These are phyloP conservation scores for Casuarina glauca DNA, from an alignment of 306 rosid genomes.

Conservation along the genomic window DNA sequence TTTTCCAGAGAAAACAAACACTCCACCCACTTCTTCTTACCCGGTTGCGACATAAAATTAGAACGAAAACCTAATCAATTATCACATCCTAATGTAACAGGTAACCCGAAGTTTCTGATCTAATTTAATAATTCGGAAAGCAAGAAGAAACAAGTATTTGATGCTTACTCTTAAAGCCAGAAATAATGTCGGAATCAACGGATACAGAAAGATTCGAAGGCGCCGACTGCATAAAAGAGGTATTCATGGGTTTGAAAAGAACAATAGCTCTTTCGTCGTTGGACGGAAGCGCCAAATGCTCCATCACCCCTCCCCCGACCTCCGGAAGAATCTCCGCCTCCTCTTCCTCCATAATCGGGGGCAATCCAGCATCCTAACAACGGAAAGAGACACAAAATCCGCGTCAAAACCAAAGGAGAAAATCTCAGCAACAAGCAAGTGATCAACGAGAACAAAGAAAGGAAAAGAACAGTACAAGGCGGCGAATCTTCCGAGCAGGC, in stretches of 20 bases:
- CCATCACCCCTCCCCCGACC: slow-evolving; percentile 4
- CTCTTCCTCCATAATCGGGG: slow-evolving; percentile 71
- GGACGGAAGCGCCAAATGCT: slow-evolving; percentile 24
- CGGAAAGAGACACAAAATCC: not conserved
- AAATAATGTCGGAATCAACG: slow-evolving; percentile 44
- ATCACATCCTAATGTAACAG: no score
- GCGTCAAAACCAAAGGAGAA: not conserved
- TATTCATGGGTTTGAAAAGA: slow-evolving; percentile 53
- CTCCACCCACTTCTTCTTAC: no score
- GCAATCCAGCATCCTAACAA: slow-evolving; percentile 56
- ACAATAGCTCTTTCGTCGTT: slow-evolving; percentile 73
- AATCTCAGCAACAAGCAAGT: no score
- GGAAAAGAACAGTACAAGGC: slow-evolving; percentile 45
- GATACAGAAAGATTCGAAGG: slow-evolving; percentile 53
- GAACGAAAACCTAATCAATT: no score
- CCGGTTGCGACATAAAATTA: not conserved
- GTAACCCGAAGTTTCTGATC: no score
- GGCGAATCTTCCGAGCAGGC: slow-evolving; percentile 90
- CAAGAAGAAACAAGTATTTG: not conserved
- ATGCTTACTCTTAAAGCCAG: slow-evolving; percentile 51
- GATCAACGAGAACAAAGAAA: not conserved
- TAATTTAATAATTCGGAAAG: not conserved
- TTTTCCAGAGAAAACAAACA: not conserved
- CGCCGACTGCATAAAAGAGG: slow-evolving; percentile 11
- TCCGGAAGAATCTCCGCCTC: slow-evolving; percentile 26